Percentiles rank a stretch among this genome's conserved stretches.
phyloP scores from a whole-genome alignment of 2,329 filamentous ascomycete species.

The Alternaria triticimaculans region DNA sequence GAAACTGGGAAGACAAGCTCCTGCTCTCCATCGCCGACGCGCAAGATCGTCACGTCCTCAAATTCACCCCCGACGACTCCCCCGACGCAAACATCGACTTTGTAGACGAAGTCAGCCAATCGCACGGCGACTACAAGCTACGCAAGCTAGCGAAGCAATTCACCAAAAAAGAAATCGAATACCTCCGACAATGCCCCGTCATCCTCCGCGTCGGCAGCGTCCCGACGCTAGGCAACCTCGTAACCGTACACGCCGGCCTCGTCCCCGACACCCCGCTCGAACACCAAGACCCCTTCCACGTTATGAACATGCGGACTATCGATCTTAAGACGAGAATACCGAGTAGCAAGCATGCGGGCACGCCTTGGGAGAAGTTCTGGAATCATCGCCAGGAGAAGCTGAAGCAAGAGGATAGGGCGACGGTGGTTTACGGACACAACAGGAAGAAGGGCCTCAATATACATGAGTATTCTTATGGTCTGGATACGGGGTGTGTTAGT shows the following conservation, averaged over 20 bases:
- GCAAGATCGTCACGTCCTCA: constrained; percentile 24
- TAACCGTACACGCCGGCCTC: constrained; percentile 85
- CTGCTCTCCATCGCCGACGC: constrained; percentile 67
- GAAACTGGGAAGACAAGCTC: constrained; percentile 90
- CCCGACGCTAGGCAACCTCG: constrained; percentile 65
- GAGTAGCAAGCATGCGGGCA: constrained; percentile 59
- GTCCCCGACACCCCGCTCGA: constrained; percentile 75
- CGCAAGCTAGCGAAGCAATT: constrained; percentile 64
- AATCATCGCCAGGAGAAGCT: constrained; percentile 51
- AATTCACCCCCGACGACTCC: constrained; percentile 41
- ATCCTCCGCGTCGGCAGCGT: constrained; percentile 75
- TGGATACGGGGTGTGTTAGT: constrained; percentile 83
- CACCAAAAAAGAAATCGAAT: constrained; percentile 67
- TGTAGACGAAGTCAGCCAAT: constrained; percentile 39
- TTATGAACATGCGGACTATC: constrained; percentile 92
- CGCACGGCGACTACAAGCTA: constrained; percentile 49
- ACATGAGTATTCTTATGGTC: constrained; percentile 76
- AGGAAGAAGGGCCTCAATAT: constrained; percentile 73
- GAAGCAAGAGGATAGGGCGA: constrained; percentile 56
- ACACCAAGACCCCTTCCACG: constrained; percentile 76
- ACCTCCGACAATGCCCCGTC: constrained; percentile 75
- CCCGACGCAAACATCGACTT: constrained; percentile 35
- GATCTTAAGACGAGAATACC: constrained; percentile 67
- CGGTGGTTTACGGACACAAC: constrained; percentile 76
- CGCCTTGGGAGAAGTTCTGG: constrained; percentile 71